A percentile compares a stretch with the other conserved stretches of the same genome.
Evolutionary conservation across 2,329 filamentous ascomycete genomes (phyloP).

Genomic region (Ploettnerulaceae sp.): DNA sequence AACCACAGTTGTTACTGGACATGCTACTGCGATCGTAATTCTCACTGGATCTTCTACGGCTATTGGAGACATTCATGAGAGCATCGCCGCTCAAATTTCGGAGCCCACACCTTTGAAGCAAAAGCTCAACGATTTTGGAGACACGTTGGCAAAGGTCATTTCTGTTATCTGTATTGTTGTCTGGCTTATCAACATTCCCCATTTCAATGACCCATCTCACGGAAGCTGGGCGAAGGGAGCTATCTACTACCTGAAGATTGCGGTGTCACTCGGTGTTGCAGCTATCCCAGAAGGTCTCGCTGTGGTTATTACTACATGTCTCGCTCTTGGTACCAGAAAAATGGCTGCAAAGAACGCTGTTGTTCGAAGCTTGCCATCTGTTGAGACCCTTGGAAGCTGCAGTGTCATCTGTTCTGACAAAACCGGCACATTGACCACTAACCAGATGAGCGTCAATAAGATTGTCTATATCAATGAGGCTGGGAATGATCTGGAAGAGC

Average conservation of each 20-base stretch:
- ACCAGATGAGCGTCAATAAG: conserved; percentile 98
- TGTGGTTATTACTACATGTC: conserved; percentile 97
- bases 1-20: conserved; percentile 92
- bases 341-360: conserved; percentile 99
- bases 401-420: conserved; percentile 99
- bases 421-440: conserved; percentile 95
- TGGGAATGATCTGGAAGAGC: conserved; percentile 72
- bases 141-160: conserved; percentile 94
- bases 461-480: conserved; percentile 75
- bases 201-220: conserved; percentile 93
- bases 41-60: conserved; percentile 86
- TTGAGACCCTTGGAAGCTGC: conserved; percentile 97
- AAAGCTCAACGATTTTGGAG: conserved; percentile 97
- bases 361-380: conserved; percentile 90
- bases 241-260: conserved; percentile 99
- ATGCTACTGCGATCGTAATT: conserved; percentile 86
- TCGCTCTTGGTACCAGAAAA: conserved; percentile 92
- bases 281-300: conserved; percentile 97
- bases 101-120: conserved; percentile 96
- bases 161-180: conserved; percentile 94
- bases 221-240: conserved; percentile 94
- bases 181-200: conserved; percentile 96
- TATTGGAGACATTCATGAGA: conserved; percentile 98
- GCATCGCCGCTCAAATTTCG: conserved; percentile 95
- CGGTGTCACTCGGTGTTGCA: conserved; percentile 93